phyloP scores from a whole-genome alignment of 2,329 filamentous ascomycete genomes.

The Diaporthe caulivora region DNA sequence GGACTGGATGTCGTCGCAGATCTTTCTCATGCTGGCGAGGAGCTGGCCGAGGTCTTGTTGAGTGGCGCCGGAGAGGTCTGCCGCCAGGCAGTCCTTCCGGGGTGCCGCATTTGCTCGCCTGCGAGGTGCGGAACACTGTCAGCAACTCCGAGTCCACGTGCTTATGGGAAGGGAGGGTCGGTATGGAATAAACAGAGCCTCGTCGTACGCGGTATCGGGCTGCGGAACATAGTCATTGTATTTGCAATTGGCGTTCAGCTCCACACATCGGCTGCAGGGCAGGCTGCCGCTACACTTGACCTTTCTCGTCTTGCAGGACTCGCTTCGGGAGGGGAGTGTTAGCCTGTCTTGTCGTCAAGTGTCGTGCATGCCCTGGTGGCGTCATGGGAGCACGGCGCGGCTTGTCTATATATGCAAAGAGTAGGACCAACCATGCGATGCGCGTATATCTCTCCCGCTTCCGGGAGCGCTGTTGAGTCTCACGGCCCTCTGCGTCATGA shows the following conservation, averaged over 20 bases:
- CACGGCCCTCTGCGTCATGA: slow-evolving; percentile 15
- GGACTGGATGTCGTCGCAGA: slow-evolving; percentile 19
- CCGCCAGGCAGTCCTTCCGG: slow-evolving; percentile 6
- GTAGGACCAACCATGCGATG: slow-evolving; percentile 13
- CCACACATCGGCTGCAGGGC: slow-evolving; percentile 19
- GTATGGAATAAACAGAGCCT: background rate
- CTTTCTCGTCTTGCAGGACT: slow-evolving; percentile 25
- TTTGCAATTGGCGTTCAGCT: slow-evolving; percentile 26
- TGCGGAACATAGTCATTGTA: slow-evolving; percentile 18
- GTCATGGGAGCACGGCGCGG: background rate
- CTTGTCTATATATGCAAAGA: background rate
- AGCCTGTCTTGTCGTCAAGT: background rate
- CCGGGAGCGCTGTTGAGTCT: slow-evolving; percentile 12
- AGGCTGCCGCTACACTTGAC: slow-evolving; percentile 24
- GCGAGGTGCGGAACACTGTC: background rate
- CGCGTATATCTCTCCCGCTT: slow-evolving; percentile 21
- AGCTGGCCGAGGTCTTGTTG: slow-evolving; percentile 22
- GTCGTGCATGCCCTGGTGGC: background rate
- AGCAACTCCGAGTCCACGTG: background rate
- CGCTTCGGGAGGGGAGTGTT: background rate
- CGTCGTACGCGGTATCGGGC: slow-evolving; percentile 13
- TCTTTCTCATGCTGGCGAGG: slow-evolving; percentile 20
- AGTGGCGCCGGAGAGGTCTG: slow-evolving; percentile 1
- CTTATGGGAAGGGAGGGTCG: background rate
- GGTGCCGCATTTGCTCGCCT: slow-evolving; percentile 13